Evolutionary conservation across 2,329 filamentous ascomycete genomes (phyloP).

Genomic region (Sporothrix inflata): DNA sequence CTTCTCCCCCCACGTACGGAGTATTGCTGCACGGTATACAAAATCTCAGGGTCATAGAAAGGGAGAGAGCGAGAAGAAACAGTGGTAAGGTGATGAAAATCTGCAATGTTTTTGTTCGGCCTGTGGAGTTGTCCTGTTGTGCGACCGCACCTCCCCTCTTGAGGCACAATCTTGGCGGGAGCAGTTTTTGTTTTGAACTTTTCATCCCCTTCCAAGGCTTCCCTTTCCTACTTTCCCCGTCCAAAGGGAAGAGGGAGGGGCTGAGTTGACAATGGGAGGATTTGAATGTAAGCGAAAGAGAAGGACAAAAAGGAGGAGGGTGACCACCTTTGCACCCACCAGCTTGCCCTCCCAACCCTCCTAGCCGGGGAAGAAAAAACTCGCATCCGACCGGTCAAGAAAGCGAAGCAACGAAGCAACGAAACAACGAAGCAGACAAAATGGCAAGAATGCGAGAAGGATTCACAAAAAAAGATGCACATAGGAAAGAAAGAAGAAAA

Average conservation of each 20-base stretch:
- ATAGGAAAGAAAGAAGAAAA: neutral
- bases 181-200: neutral
- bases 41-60: neutral
- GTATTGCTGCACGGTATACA: neutral
- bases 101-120: neutral
- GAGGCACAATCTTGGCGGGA: neutral
- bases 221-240: neutral
- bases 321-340: neutral
- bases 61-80: neutral
- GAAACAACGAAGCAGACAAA: neutral
- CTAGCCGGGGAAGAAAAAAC: neutral
- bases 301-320: neutral
- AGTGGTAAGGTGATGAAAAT: neutral
- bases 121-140: constrained; percentile 7
- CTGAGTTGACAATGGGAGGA: neutral
- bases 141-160: neutral
- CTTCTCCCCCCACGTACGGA: neutral
- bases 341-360: neutral
- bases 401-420: neutral
- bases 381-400: constrained; percentile 23
- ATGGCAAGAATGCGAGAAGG: neutral
- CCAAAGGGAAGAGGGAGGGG: neutral
- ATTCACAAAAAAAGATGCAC: neutral
- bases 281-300: neutral
- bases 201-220: neutral